Conservation (phyloP, 169 alveolate species). For the Plasmodium fragile region DNA sequence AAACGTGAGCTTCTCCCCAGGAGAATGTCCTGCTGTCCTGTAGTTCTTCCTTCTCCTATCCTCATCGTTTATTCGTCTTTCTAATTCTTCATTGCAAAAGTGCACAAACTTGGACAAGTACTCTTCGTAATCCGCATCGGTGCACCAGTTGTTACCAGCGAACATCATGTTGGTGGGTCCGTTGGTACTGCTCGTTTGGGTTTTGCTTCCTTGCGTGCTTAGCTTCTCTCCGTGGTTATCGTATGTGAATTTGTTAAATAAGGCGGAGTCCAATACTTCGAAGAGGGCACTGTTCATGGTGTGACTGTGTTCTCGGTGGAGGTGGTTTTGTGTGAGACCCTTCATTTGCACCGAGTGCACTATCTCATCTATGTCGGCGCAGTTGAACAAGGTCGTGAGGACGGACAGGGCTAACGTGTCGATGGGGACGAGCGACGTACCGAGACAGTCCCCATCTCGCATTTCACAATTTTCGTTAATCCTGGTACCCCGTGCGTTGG, state of each 20-base stretch:
- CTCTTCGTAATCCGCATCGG: constrained; percentile 20
- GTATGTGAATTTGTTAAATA: constrained; percentile 25
- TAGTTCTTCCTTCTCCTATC: not conserved
- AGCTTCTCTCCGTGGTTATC: constrained; percentile 53
- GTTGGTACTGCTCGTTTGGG: not conserved
- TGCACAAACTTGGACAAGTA: constrained; percentile 3
- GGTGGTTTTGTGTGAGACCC: not conserved
- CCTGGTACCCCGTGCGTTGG: not conserved
- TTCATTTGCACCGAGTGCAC: not conserved
- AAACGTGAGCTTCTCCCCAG: not conserved
- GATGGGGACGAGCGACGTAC: not conserved
- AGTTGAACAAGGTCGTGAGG: constrained; percentile 18
- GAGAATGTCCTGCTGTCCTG: not conserved
- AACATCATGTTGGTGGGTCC: not conserved
- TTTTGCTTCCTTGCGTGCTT: not conserved
- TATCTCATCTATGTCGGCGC: constrained; percentile 74
- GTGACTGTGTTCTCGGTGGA: not conserved
- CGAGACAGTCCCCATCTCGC: not conserved
- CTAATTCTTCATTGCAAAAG: constrained; percentile 26
- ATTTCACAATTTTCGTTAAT: not conserved
- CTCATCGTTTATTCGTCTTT: constrained; percentile 1
- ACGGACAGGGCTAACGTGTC: constrained; percentile 36
- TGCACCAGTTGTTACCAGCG: not conserved
- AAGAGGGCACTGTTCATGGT: not conserved
- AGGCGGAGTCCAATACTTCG: not conserved